These are phyloP conservation scores for Trypanosoma lewisi DNA, from an alignment of 208 protist genomes.

Conservation along the genomic window DNA sequence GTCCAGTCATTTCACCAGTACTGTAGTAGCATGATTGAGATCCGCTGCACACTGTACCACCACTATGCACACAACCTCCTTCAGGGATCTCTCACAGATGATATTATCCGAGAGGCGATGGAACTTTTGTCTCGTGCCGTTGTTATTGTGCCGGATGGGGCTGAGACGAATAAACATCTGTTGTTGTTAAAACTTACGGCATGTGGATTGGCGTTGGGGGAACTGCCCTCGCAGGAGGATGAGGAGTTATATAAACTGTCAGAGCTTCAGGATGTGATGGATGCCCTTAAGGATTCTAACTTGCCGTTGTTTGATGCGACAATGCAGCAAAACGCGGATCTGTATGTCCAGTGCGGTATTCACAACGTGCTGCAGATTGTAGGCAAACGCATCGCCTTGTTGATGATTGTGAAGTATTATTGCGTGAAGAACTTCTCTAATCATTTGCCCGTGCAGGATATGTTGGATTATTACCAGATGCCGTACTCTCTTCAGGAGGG, in stretches of 20 bases:
- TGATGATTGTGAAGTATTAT: constrained; percentile 85
- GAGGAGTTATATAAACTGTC: constrained; percentile 19
- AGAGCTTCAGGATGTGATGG: constrained; percentile 57
- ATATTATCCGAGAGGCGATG: constrained; percentile 39
- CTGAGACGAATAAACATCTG: constrained; percentile 33
- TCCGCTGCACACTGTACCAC: constrained; percentile 76
- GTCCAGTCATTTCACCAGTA: constrained; percentile 58
- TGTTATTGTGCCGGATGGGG: constrained; percentile 32
- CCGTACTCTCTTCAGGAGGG: constrained; percentile 34
- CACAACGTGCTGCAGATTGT: constrained; percentile 68
- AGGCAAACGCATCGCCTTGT: constrained; percentile 51
- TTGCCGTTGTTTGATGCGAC: constrained; percentile 55
- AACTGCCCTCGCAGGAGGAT: constrained; percentile 26
- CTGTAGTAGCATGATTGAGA: constrained; percentile 38
- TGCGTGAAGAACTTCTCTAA: constrained; percentile 41
- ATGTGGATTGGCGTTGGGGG: constrained; percentile 39
- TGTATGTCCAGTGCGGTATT: constrained; percentile 62
- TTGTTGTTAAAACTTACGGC: constrained; percentile 63
- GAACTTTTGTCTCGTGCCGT: constrained; percentile 52
- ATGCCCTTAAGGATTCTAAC: constrained; percentile 60
- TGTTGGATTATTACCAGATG: constrained; percentile 57
- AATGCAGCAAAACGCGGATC: constrained; percentile 50
- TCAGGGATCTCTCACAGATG: constrained; percentile 45
- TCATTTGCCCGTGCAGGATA: constrained; percentile 46
- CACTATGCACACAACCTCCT: constrained; percentile 51